Evolutionary conservation across 2,329 filamentous ascomycete genomes (phyloP), one percentile per base, ranked within the genome.

Genomic region (Mariannaea sp.): DNA sequence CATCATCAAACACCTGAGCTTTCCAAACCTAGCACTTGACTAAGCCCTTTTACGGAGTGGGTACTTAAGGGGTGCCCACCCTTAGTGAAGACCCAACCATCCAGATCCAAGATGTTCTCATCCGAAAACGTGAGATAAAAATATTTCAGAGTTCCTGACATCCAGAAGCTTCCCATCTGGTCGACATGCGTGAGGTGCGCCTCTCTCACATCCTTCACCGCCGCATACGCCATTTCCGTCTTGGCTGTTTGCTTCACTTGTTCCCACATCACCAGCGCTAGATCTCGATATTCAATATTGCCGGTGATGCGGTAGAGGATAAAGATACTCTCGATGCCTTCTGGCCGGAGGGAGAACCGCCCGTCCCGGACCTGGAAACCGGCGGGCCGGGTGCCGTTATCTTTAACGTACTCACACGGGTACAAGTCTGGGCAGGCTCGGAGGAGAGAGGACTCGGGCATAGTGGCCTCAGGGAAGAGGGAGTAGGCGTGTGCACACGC

Each of bases 251-350:
- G 75, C 43, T 82, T 75, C 20, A 91, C 77, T 1, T 82, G 77
- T 41, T 80, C 69, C 69, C 90, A 91, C 88, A 92, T 91, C 38
- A 76, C 74, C 88, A 88, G 91, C 1, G 87, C 88, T 63, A 84
- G 84, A 41, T 87, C 80, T 53, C 83, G 82, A 75, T 84, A 87
- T 36, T 77, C 75, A 1, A 77, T 62, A 55, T 89, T 82, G n/a
- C 87, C 88, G 0, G 87, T 91, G 47, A 90, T 77, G 43, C 88
- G 82, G 69, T 87, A 90, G 77, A 93, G 83, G 66, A 90, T 82
- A 70, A 90, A 93, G 4, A 94, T 82, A 12, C 85, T 88, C 74
- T 93, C 89, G 48, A 93, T 90, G 2, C 89, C 89, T 72, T 93
- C 64, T 0, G 64, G 64, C 1, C 64, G 59, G 0, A 66, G 59